These are phyloP conservation scores for Chenopodium quinoa DNA, from an alignment of 148 eudicot species.

Conservation along the genomic window DNA sequence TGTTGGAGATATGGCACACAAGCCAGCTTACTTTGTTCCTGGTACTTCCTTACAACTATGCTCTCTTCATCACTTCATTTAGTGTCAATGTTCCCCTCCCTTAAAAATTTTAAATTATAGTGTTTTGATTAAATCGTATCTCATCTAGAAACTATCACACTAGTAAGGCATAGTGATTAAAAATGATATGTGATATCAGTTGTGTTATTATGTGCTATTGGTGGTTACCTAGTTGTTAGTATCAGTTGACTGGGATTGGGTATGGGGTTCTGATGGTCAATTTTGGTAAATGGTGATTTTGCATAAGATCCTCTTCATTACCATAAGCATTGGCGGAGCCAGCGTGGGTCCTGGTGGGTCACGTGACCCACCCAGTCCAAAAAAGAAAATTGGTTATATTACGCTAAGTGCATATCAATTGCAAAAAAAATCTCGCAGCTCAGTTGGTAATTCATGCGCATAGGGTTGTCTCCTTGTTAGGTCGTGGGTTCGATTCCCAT, in stretches of 20 bases:
- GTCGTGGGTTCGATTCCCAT: too few species aligned
- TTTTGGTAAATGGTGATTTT: not conserved
- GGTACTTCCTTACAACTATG: conserved; percentile 43
- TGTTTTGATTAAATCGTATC: not conserved
- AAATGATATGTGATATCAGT: not conserved
- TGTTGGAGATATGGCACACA: conserved; percentile 95
- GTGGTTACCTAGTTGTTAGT: not conserved
- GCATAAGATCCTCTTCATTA: not conserved
- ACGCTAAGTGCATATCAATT: too few species aligned
- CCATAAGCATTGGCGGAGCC: too few species aligned
- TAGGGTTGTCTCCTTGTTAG: too few species aligned
- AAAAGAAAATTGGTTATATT: too few species aligned
- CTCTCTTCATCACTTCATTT: not conserved
- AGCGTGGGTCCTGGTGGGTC: too few species aligned
- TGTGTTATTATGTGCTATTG: not conserved
- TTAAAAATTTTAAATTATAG: not conserved
- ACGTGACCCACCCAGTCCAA: too few species aligned
- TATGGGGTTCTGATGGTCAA: not conserved
- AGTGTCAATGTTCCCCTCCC: not conserved
- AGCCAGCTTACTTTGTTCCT: conserved; percentile 97
- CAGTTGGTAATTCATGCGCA: too few species aligned
- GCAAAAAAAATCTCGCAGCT: too few species aligned
- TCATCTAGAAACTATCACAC: not conserved
- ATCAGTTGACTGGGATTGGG: not conserved
- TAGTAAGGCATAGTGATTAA: not conserved